Conservation (phyloP, 2,329 filamentous ascomycete genomes). For the Trichophyton mentagrophytes region DNA sequence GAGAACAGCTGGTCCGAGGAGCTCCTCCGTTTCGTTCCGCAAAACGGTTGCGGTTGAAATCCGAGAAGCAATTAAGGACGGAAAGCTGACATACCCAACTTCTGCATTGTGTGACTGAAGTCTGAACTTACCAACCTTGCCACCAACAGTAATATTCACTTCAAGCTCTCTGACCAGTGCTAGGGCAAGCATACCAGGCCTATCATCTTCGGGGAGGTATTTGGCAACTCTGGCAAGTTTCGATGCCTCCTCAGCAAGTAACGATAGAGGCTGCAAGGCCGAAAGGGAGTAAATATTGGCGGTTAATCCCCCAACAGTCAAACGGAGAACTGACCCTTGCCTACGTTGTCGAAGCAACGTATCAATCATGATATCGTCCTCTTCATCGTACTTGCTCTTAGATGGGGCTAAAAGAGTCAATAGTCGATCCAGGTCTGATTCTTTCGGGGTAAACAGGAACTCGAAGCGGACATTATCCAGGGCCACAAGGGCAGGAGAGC, state of each 20-base stretch:
- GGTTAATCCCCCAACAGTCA: conserved; percentile 53
- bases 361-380: conserved; percentile 90
- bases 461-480: conserved; percentile 57
- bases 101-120: conserved; percentile 52
- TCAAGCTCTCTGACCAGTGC: conserved; percentile 52
- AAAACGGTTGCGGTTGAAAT: conserved; percentile 49
- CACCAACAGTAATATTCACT: conserved; percentile 50
- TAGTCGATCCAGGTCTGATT: conserved; percentile 68
- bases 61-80: conserved; percentile 68
- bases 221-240: conserved; percentile 81
- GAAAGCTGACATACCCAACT: conserved; percentile 69
- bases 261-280: conserved; percentile 54
- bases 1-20: conserved; percentile 52
- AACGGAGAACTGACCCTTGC: conserved; percentile 69
- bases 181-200: conserved; percentile 73
- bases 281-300: conserved; percentile 50
- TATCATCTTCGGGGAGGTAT: conserved; percentile 89
- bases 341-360: conserved; percentile 74
- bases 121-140: conserved; percentile 53
- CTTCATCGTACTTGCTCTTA: conserved; percentile 74
- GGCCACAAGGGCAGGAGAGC: conserved; percentile 48
- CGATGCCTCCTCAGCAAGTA: conserved; percentile 63
- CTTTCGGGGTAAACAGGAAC: conserved; percentile 59
- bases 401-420: conserved; percentile 82
- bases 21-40: conserved; percentile 56